Base-by-base conservation (phyloP, 495 filamentous ascomycete species). In the Trichodelitschia bisporula region DNA sequence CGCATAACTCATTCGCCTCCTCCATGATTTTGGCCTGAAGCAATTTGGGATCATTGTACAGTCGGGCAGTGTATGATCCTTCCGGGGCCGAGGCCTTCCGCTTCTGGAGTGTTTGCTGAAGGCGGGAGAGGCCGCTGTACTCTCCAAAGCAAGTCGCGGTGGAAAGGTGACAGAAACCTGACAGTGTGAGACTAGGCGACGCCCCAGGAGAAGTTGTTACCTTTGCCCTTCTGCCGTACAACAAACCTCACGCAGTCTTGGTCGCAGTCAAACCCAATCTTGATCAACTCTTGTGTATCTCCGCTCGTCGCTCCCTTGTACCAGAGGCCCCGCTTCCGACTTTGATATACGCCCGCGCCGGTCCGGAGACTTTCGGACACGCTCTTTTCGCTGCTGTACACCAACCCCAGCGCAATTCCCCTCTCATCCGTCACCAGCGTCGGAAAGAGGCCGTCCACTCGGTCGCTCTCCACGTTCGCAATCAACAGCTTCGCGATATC, bases 11-110 rank as follows among this genome's bases (percentile, higher is more conserved):
- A 36, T 79, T 73, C 2, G 86, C 86, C 48, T 97, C 86, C 51
- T 97, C 86, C 73, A 92, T 86, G 25, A 97, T 91, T 59, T 97
- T 97, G 2, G 86, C 89, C 19, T 74, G 62, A 11, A 90, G 55
- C 13, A 95, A 64, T 51, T 86, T 78, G 33, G 77, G 66, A 34
- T 95, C 89, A 16, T 71, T 77, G 57, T 93, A 97, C 5, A 97
- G 55, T 12, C 86, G 59, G 19, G 78, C 77, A 10, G 86, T 97
- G 48, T 97, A 97, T 11, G 86, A 95, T 1, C 82, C 84, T 35
- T 60, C 62, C 2, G 83, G 84, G 0, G 86, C 80, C 6, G 72
- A 73, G 3, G 54, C 50, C 46, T 89, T 92, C 36, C 86, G 68
- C 4, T 63, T 64, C 18, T 72, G 48, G 2, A 97, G 59, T 1